Conservation (phyloP, 2,329 filamentous ascomycete genomes). For the Aphanocladium album region DNA sequence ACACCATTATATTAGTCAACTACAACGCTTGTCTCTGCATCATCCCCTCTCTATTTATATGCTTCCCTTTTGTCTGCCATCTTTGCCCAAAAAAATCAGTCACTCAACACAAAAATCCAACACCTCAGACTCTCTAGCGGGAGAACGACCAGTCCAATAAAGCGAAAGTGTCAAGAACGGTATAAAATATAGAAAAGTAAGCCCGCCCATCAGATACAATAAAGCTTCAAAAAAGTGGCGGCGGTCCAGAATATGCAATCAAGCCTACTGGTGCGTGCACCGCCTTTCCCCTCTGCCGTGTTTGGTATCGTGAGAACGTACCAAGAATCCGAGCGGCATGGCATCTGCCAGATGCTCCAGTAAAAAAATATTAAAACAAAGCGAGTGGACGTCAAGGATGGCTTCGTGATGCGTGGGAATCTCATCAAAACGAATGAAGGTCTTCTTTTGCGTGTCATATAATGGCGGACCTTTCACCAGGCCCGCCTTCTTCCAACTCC, state of each 20-base stretch:
- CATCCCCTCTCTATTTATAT: not conserved
- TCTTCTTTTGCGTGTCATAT: not conserved
- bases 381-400: not conserved
- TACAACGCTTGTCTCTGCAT: not conserved
- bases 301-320: not conserved
- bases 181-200: not conserved
- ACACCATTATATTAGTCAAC: not conserved
- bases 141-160: not conserved
- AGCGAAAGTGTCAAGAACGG: not conserved
- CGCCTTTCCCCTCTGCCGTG: not conserved
- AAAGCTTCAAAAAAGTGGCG: not conserved
- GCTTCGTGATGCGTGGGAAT: not conserved
- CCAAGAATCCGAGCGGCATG: not conserved
- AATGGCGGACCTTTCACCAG: not conserved
- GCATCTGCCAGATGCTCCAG: not conserved
- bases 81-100: not conserved
- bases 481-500: not conserved
- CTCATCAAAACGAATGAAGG: slow-evolving; percentile 3
- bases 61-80: not conserved
- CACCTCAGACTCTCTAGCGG: not conserved
- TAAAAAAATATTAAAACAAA: not conserved
- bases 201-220: not conserved
- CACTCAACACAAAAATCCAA: not conserved
- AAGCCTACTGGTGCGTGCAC: not conserved
- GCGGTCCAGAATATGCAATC: not conserved